Base-by-base conservation (phyloP, 305 asterid species). In the Euphrasia arctica region DNA sequence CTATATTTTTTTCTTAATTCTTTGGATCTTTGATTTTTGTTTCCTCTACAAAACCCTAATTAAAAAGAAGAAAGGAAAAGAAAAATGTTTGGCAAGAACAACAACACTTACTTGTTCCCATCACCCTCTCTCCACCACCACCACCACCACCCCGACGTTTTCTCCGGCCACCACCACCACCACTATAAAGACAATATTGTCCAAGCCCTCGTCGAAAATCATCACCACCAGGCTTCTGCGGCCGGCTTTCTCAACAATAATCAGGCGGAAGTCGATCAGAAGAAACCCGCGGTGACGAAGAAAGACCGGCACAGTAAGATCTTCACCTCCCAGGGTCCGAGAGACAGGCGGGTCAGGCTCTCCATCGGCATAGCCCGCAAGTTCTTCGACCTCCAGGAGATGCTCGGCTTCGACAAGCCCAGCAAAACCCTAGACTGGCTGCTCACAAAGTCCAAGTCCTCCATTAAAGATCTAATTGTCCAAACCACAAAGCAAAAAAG, bases 381-480 rank as follows among this genome's bases (percentile, higher is more conserved):
- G 83, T 90, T 90, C 80, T 90, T 90, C 60, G 95, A 87, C 58
- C 92, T 90, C 41, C 97, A 90, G 78, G 96, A 88, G 57, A 75
- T 79, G 72, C 76, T 90, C 55, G 93, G 93, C 47, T 84, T 76
- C 31, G 96, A 88, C 70, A 90, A 86, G 73, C 89, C 96, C 2
- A 90, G 97, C 83, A 82, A 84, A 67, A 90, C 97, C 71, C 85
- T 90, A 3, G 95, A 84, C 59, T 90, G 97, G 97, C 73, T 90
- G 13, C 80, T 90, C n/a, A 81, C 78, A 9, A 83, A 87, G 27
- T 87, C 95, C 1, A 82, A 76, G 49, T 51, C 82, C 4, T 88
- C 97, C 65, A 83, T 90, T 10, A 75, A 74, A 39, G 91, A 87
- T 36, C 82, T 87, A 18, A 18, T 18, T 1, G 72, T 62, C 5